These are phyloP conservation scores for Leonotis leonurus DNA, from an alignment of 257 asterid genomes.

Conservation along the genomic window DNA sequence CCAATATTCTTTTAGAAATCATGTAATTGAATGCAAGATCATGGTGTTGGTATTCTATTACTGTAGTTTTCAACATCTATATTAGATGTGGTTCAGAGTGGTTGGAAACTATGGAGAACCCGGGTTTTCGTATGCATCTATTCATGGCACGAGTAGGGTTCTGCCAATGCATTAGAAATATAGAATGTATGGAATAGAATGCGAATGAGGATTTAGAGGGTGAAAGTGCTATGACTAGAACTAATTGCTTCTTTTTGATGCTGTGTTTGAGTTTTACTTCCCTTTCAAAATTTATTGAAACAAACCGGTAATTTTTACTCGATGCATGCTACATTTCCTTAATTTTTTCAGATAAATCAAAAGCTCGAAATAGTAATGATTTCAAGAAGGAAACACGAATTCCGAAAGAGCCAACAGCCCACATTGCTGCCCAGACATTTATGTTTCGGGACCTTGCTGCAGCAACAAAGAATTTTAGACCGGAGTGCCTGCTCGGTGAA, in stretches of 20 bases:
- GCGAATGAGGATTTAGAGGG: neutral
- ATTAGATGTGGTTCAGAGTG: too few species aligned
- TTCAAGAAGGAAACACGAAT: constrained; percentile 55
- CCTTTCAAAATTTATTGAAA: neutral
- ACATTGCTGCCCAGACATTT: constrained; percentile 92
- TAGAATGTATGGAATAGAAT: neutral
- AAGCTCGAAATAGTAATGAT: constrained; percentile 51
- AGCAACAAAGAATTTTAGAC: constrained; percentile 85
- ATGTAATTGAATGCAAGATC: too few species aligned
- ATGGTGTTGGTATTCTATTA: neutral
- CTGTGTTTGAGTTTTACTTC: constrained; percentile 7
- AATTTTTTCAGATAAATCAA: constrained; percentile 46
- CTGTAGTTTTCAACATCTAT: neutral
- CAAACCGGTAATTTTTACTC: neutral
- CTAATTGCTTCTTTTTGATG: too few species aligned
- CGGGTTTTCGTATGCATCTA: neutral
- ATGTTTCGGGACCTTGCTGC: constrained; percentile 96
- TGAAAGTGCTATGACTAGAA: too few species aligned
- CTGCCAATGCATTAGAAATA: neutral
- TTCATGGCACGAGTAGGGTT: neutral
- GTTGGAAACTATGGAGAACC: neutral
- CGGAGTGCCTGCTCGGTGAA: constrained; percentile 83
- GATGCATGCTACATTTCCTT: neutral
- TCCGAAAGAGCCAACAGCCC: constrained; percentile 62
- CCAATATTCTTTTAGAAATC: too few species aligned